Percentiles rank a stretch among this genome's conserved stretches.
Conservation (phyloP, 805 yeast genomes). For the Cyberlindnera japonica region DNA sequence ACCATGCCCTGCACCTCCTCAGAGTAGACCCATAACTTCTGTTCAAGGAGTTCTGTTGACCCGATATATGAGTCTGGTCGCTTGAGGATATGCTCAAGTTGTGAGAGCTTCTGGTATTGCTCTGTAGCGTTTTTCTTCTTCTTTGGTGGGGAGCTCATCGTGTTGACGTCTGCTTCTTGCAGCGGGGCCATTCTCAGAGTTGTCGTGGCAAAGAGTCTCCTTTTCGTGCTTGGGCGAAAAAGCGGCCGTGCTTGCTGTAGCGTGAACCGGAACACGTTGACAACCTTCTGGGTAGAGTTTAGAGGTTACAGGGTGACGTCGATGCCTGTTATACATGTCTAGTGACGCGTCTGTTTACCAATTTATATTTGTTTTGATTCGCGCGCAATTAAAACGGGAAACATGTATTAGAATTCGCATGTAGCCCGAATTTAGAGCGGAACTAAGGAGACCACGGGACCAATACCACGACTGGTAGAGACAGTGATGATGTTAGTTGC, state of each 20-base stretch:
- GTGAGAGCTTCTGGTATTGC: constrained; percentile 90
- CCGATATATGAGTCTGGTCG: constrained; percentile 99
- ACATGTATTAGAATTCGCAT: too few relatives aligned
- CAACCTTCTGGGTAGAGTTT: too few relatives aligned
- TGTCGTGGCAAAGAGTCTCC: neutral
- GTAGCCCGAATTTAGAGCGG: too few relatives aligned
- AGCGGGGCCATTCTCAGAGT: constrained; percentile 11
- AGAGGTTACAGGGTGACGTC: too few relatives aligned
- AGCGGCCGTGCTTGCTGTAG: neutral
- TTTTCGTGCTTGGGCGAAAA: neutral
- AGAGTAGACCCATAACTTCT: constrained; percentile 84
- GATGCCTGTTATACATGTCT: too few relatives aligned
- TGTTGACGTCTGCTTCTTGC: constrained; percentile 14
- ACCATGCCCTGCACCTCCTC: constrained; percentile 58
- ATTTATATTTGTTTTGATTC: neutral
- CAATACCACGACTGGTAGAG: neutral
- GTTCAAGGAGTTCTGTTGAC: constrained; percentile 77
- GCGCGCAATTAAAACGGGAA: neutral
- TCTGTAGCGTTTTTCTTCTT: constrained; percentile 52
- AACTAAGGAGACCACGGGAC: too few relatives aligned
- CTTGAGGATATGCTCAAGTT: constrained; percentile 90
- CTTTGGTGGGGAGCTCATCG: constrained; percentile 16
- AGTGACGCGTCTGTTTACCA: constrained; percentile 1
- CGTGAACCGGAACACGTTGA: neutral
- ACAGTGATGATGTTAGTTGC: neutral